Conservation (phyloP, 2,329 filamentous ascomycete genomes). For the Eurotiales sp. region DNA sequence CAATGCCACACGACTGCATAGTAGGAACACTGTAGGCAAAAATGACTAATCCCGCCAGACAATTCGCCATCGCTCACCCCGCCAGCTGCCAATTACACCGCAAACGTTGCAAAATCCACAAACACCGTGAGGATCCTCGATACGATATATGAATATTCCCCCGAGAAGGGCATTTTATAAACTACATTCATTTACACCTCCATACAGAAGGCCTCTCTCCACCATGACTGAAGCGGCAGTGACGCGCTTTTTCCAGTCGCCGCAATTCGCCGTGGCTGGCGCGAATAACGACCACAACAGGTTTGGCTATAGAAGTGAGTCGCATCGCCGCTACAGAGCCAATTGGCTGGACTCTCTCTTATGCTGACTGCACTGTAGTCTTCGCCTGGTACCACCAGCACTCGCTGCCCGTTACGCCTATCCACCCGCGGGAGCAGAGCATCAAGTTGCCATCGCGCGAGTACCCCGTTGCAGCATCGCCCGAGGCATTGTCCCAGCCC, state of each 20-base stretch:
- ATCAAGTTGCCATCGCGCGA: slow-evolving; percentile 60
- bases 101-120: no score
- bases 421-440: slow-evolving; percentile 69
- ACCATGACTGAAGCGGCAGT: slow-evolving; percentile 48
- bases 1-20: no score
- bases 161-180: not conserved
- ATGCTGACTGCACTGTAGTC: slow-evolving; percentile 50
- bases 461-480: slow-evolving; percentile 62
- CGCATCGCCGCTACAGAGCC: not conserved
- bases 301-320: slow-evolving; percentile 77
- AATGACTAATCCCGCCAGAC: no score
- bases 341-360: no score
- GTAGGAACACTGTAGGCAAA: no score
- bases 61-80: no score
- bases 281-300: slow-evolving; percentile 81
- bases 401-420: slow-evolving; percentile 70
- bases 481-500: slow-evolving; percentile 63
- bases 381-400: slow-evolving; percentile 84
- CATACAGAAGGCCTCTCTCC: not conserved
- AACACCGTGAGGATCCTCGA: no score
- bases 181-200: not conserved
- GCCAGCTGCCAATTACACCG: no score
- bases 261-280: slow-evolving; percentile 82
- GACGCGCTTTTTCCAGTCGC: slow-evolving; percentile 73
- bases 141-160: no score